Evolutionary conservation across 2,329 filamentous ascomycete species (phyloP), one percentile per base, ranked within the genome.

Genomic region (Nigrograna mackinnonii): DNA sequence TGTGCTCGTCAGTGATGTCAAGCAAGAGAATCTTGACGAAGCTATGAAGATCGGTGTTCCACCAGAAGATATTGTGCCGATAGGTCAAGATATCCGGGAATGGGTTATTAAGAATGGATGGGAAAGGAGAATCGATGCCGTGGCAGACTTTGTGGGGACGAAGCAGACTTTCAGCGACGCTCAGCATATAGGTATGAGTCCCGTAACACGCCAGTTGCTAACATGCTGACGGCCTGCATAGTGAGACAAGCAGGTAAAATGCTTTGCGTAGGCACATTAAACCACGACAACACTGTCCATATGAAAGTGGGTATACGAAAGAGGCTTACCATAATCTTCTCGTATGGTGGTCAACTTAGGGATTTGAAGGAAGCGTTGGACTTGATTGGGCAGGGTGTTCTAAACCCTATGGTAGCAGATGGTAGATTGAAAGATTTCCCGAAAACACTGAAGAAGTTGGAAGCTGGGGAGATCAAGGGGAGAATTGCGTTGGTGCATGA

Each of bases 221-320:
- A 34, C 33, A 38, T 18, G 12, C 11, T 21, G 3, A 38, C n/a
- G n/a, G 14, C 13, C 9, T 19, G n/a, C 7, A 9, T 12, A 55
- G 54, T 57, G 4, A 37, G 52, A n/a, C 52, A 52, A 45, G 52
- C 48, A 11, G 54, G 54, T 9, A 43, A 47, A 20, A 43, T 57
- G 13, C 28, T 57, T n/a, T 57, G 50, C 19, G 52, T 57, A 12
- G 54, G 54, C 4, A 57, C 52, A 3, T 33, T 57, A 37, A 57
- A 55, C 19, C 54, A 57, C 31, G 48, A 57, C n/a, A 57, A 52
- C n/a, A 52, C 48, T 2, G 50, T 57, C 5, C 47, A 57, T 18
- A 55, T 57, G 54, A 57, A 55, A 22, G 19, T 57, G 20, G 48
- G 37, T 3, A 57, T 57, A 32, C 41, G 52, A 6, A 55, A 57